Evolutionary conservation across 192 early-diverging fungal species (phyloP), one percentile per base, ranked within the genome.

Genomic region (Irineochytrium annulatum): DNA sequence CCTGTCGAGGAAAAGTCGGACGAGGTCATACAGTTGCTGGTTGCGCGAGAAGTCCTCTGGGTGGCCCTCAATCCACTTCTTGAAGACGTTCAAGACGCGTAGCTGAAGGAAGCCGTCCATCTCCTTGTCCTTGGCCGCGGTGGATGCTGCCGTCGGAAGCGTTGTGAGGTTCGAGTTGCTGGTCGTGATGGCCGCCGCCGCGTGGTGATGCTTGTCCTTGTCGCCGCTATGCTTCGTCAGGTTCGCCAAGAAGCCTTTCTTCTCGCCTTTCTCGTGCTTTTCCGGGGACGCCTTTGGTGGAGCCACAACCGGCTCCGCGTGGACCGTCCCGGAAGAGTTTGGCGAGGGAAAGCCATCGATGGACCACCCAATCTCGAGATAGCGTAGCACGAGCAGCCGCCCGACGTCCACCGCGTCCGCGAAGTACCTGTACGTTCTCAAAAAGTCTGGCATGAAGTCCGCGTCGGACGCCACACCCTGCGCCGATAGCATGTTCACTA

Each of bases 361-460:
- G 1, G 26, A 24, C 65, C 56, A 62, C 20, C 61, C 62, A 35
- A 73, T 51, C 37, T 83, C 79, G 31, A 88, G 58, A 52, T 88
- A 88, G 22, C 84, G 71, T 45, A 80, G 57, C 8, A 82, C 72
- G 8, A 88, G 73, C 56, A 88, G 69, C 37, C 86, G 71, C 60
- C 84, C 77, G 6, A 88, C 83, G 54, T 88, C 86, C 29, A 76
- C 72, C 0, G 80, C 61, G 28, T 82, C 78, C 0, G 83, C 77
- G 72, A 86, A 82, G 69, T 86, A 88, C 24, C 86, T 73, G 45
- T 84, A 88, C 27, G 83, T 81, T 43, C 69, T 75, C 51, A 88
- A 53, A 65, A 88, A 88, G 34, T 86, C 83, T 2, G 69, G 69
- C 69, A 85, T 59, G 34, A 82, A 82, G 30, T 79, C 75, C 33